Base-by-base conservation (phyloP, 2,329 filamentous ascomycete species). In the Nothophoma quercina region DNA sequence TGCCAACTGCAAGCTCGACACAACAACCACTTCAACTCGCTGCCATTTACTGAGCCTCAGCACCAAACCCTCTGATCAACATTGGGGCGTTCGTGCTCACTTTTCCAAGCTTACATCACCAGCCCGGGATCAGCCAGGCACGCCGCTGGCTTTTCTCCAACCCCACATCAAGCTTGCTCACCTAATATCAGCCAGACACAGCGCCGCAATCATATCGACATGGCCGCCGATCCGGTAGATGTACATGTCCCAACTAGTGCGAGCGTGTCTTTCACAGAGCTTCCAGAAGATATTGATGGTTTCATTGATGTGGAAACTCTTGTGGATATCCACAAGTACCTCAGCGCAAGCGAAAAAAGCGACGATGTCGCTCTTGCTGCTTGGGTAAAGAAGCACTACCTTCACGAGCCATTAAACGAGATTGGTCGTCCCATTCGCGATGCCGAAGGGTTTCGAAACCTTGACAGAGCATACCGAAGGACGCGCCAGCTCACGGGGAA, bases 381-480 rank as follows among this genome's bases (percentile, higher is more conserved):
- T 2, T 72, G 67, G 65, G 49, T 71, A 32, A 57, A 63, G 28
- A 19, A 56, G 2, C 51, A 66, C 13, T 70, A 65, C 21, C 51
- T 72, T 1, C 39, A 59, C 25, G 52, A 56, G 16, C 55, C 56
- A 12, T 38, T 55, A 5, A 42, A 26, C 10, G 55, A 57, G 13
- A 34, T 42, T 13, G 51, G 54, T 25, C 34, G 49, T 7, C 40
- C 34, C 1, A 65, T 72, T 16, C 58, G 60, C 25, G 62, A 58
- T 5, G 18, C 54, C 2, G 60, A 68, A 42, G 63, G 57, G 22
- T 69, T 68, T 42, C 30, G 38, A 25, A 58, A 64, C 16, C 49
- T 72, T 3, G 60, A 69, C 23, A 54, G 52, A n/a, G 69, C 69
- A 12, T 72, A 67, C 36, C 62, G 63, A 33, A 63, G 69, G 26